phyloP scores from a whole-genome alignment of 164 flowering plant genomes.

The Berberis thunbergii region DNA sequence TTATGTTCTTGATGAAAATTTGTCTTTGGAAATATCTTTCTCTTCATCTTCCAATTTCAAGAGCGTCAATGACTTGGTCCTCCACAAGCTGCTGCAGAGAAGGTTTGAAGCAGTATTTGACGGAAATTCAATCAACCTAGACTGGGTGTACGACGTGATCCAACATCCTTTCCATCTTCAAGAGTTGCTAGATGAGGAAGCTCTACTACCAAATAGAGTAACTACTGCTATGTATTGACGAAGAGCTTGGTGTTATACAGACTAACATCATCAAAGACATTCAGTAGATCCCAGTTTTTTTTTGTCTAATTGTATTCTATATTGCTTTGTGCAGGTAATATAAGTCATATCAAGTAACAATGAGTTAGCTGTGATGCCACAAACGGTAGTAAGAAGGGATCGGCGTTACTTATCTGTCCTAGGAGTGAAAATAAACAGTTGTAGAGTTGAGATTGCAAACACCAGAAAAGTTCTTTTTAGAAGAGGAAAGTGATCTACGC shows the following conservation, averaged over 20 bases:
- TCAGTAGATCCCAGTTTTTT: not conserved
- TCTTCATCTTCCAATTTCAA: conserved; percentile 87
- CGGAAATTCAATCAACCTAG: conserved; percentile 98
- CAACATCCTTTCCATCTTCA: conserved; percentile 67
- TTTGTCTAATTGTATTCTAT: not conserved
- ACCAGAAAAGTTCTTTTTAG: conserved; percentile 73
- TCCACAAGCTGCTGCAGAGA: conserved; percentile 77
- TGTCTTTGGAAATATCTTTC: conserved; percentile 81
- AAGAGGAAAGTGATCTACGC: conserved; percentile 77
- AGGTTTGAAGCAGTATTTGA: conserved; percentile 80
- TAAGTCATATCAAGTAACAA: conserved; percentile 92
- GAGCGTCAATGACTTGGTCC: conserved; percentile 83
- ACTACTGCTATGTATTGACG: too few relatives aligned
- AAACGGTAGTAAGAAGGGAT: conserved; percentile 79
- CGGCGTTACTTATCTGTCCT: conserved; percentile 88
- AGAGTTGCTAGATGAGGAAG: conserved; percentile 82
- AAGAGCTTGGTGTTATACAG: too few relatives aligned
- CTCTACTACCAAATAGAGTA: conserved; percentile 79
- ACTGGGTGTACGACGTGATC: conserved; percentile 87
- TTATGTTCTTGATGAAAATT: conserved; percentile 81
- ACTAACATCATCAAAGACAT: not conserved
- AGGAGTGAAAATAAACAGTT: conserved; percentile 87
- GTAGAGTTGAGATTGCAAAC: conserved; percentile 77
- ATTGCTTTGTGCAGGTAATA: conserved; percentile 55
- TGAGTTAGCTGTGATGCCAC: conserved; percentile 91